These are phyloP conservation scores for Calonectria fujianensis DNA, from an alignment of 2,329 filamentous ascomycete species.

Conservation along the genomic window DNA sequence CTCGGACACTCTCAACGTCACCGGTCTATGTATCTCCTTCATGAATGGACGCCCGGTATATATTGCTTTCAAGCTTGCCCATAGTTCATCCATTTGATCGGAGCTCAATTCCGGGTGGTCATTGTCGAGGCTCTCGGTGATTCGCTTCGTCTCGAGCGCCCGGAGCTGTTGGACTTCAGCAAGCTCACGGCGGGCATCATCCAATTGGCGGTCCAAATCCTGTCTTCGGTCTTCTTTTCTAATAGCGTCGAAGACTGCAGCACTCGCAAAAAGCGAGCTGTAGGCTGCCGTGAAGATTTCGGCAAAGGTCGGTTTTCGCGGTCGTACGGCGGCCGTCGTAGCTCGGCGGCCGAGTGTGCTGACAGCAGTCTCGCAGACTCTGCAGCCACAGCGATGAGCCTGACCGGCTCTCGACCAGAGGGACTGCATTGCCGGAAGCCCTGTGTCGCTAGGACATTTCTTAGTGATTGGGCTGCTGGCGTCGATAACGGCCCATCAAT, in stretches of 20 bases:
- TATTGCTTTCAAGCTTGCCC: slow-evolving; percentile 57
- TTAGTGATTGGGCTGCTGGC: slow-evolving; percentile 39
- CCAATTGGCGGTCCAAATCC: slow-evolving; percentile 78
- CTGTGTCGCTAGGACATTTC: slow-evolving; percentile 51
- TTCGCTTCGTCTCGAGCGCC: slow-evolving; percentile 47
- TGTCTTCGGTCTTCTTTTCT: slow-evolving; percentile 74
- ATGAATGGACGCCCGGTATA: slow-evolving; percentile 59
- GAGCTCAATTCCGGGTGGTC: slow-evolving; percentile 47
- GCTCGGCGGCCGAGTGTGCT: slow-evolving; percentile 69
- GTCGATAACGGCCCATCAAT: slow-evolving; percentile 44
- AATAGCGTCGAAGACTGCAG: slow-evolving; percentile 77
- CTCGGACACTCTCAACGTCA: slow-evolving; percentile 53
- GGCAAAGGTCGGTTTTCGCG: slow-evolving; percentile 69
- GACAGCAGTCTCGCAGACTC: slow-evolving; percentile 73
- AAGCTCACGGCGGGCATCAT: slow-evolving; percentile 71
- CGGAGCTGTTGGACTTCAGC: slow-evolving; percentile 61
- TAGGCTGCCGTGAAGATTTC: slow-evolving; percentile 80
- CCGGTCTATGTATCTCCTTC: slow-evolving; percentile 60
- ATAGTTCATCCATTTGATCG: slow-evolving; percentile 58
- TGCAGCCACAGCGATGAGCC: slow-evolving; percentile 78
- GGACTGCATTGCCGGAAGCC: slow-evolving; percentile 74
- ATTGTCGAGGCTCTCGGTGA: slow-evolving; percentile 33
- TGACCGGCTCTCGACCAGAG: slow-evolving; percentile 81
- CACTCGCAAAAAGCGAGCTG: slow-evolving; percentile 79
- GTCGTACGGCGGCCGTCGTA: slow-evolving; percentile 67